Base-by-base conservation (phyloP, 257 asterid species). In the Leonotis leonurus region DNA sequence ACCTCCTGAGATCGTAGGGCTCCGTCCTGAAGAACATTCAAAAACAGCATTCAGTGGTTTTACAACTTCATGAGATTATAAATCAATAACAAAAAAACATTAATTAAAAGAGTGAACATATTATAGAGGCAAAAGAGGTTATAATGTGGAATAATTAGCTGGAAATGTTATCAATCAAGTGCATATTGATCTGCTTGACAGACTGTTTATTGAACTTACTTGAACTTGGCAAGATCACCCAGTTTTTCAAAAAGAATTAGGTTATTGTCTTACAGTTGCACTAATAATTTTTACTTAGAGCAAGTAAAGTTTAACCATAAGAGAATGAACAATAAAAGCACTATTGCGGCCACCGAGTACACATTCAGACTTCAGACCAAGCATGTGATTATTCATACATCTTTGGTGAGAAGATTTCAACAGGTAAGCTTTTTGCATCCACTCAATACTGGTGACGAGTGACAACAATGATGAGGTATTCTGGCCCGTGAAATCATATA, bases 1-100 rank as follows among this genome's bases (percentile, higher is more conserved):
- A 93, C 80, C 78, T 93, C 99, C 37, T 78, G 78, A 58, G 80
- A 45, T 59, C 89, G 85, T 67, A 93, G 97, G 39, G 90, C 83
- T 65, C 92, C 95, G 80, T 89, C 97, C 97, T 93, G 70, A 71
- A 71, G 48, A 77, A 70, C 69, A 77, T 63, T 33, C 0, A 8
- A 53, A 68, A 58, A 83, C 68, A 78, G 61, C 17, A 57, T 70
- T 71, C 14, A 48, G n/a, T n/a, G n/a, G n/a, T 17, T 44, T 51
- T 62, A 51, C 44, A 36, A 65, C 65, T 62, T 67, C 53, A 54
- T 10, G 35, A 20, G 30, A 64, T 49, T n/a, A 43, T 13, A 60
- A 40, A 22, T 35, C 13, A 36, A 27, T 14, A 25, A 46, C 62
- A 54, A 70, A 68, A 67, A 24, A 49, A n/a, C n/a, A n/a, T n/a